Evolutionary conservation across 2,329 filamentous ascomycete genomes (phyloP).

Genomic region (Curvularia sp.): DNA sequence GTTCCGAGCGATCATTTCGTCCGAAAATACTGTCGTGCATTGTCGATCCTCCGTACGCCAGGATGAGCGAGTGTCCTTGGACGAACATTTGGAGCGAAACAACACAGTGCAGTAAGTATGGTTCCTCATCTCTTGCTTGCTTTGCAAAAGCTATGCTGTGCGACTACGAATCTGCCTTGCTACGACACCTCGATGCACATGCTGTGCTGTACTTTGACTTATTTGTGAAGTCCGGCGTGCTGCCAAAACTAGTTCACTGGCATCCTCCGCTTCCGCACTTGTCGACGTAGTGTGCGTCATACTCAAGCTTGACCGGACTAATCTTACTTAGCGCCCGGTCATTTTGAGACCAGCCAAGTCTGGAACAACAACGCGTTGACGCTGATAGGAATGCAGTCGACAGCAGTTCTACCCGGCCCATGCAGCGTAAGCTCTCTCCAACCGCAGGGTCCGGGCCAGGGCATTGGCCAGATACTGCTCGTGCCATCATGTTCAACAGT

Average conservation of each 20-base stretch:
- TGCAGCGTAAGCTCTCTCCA: background rate
- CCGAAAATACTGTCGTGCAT: constrained; percentile 2
- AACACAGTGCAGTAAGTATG: background rate
- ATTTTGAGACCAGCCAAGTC: constrained; percentile 5
- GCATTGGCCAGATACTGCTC: constrained; percentile 3
- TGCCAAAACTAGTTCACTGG: background rate
- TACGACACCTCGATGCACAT: too few species aligned
- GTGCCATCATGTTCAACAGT: constrained; percentile 6
- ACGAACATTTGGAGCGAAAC: background rate
- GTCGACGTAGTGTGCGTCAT: constrained; percentile 10
- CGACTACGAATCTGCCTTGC: too few species aligned
- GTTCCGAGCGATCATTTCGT: constrained; percentile 14
- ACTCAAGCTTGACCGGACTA: constrained; percentile 6
- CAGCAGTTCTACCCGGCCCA: background rate
- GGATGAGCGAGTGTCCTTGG: background rate
- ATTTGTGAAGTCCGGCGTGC: background rate
- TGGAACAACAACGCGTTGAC: constrained; percentile 6
- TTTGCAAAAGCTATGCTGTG: background rate
- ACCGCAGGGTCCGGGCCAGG: background rate
- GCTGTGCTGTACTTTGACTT: background rate
- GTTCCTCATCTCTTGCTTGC: background rate
- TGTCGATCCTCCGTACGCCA: constrained; percentile 8
- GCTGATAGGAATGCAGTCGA: constrained; percentile 1
- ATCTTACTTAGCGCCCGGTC: constrained; percentile 3
- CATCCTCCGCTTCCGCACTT: background rate